Evolutionary conservation across 208 protist species (phyloP).

Genomic region (Crithidia acanthocephali): DNA sequence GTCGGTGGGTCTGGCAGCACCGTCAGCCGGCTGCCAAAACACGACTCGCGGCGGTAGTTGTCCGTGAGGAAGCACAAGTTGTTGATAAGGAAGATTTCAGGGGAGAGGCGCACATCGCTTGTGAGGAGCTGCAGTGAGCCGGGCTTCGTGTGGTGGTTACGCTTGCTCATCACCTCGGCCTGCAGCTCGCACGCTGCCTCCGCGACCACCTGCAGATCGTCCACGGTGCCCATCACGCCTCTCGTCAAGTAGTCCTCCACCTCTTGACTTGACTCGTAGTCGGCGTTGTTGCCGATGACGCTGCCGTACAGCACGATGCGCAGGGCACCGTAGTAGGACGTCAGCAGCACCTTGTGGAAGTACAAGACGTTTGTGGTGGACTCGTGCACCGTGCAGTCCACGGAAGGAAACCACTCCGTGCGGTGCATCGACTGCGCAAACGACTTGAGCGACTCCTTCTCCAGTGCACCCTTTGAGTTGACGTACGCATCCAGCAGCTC

Average conservation of each 20-base stretch:
- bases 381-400: slow-evolving; percentile 83
- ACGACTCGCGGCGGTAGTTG: slow-evolving; percentile 71
- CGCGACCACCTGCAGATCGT: slow-evolving; percentile 69
- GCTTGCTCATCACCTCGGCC: slow-evolving; percentile 31
- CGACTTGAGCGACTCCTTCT: slow-evolving; percentile 49
- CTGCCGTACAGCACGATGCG: slow-evolving; percentile 75
- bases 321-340: slow-evolving; percentile 75
- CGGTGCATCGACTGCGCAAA: slow-evolving; percentile 42
- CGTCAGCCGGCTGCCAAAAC: slow-evolving; percentile 55
- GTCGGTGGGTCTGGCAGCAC: neutral
- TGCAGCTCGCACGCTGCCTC: slow-evolving; percentile 62
- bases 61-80: slow-evolving; percentile 77
- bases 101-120: slow-evolving; percentile 38
- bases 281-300: slow-evolving; percentile 42
- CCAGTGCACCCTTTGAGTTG: slow-evolving; percentile 57
- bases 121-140: slow-evolving; percentile 30
- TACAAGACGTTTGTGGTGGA: slow-evolving; percentile 79
- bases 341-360: slow-evolving; percentile 80
- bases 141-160: slow-evolving; percentile 27
- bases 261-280: slow-evolving; percentile 55
- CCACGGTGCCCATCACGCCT: slow-evolving; percentile 62
- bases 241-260: slow-evolving; percentile 71
- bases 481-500: slow-evolving; percentile 74
- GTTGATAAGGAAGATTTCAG: slow-evolving; percentile 82
- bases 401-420: slow-evolving; percentile 77